A percentile compares a stretch with the other conserved stretches of the same genome.
These are phyloP conservation scores for Neospermospora avenae DNA, from an alignment of 2,329 filamentous ascomycete species.

Conservation along the genomic window DNA sequence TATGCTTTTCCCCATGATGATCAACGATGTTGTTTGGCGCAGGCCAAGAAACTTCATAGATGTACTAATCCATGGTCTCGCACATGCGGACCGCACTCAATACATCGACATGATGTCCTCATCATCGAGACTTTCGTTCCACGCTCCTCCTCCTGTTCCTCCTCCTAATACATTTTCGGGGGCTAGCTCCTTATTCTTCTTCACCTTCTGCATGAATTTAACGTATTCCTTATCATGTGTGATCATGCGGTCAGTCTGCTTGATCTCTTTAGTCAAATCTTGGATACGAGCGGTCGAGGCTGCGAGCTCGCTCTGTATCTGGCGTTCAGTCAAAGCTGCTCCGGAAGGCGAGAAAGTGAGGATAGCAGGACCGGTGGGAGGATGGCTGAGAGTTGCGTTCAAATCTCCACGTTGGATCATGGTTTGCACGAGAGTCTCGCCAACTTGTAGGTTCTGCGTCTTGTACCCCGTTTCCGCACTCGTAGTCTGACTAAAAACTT, in stretches of 20 bases:
- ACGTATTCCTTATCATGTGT: conserved; percentile 56
- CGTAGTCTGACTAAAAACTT: conserved; percentile 49
- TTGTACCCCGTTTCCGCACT: conserved; percentile 51
- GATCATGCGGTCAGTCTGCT: conserved; percentile 52
- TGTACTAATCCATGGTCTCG: background rate
- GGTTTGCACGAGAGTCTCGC: conserved; percentile 45
- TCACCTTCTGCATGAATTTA: conserved; percentile 43
- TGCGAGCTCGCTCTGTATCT: conserved; percentile 48
- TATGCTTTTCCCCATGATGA: conserved; percentile 11
- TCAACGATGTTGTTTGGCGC: background rate
- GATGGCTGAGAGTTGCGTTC: conserved; percentile 47
- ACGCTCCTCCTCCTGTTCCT: conserved; percentile 26
- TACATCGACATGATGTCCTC: conserved; percentile 33
- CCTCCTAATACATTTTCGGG: conserved; percentile 11
- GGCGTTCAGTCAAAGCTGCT: conserved; percentile 46
- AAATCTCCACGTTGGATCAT: conserved; percentile 57
- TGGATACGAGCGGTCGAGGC: conserved; percentile 42
- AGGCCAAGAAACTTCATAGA: background rate
- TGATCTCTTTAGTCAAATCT: conserved; percentile 46
- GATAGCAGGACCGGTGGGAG: conserved; percentile 43
- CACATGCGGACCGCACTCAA: conserved; percentile 8
- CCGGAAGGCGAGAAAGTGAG: conserved; percentile 48
- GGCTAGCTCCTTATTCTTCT: conserved; percentile 12
- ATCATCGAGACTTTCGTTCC: conserved; percentile 28
- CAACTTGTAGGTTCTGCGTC: conserved; percentile 42